phyloP scores from a whole-genome alignment of 805 yeast genomes.

The Candida anglica region DNA sequence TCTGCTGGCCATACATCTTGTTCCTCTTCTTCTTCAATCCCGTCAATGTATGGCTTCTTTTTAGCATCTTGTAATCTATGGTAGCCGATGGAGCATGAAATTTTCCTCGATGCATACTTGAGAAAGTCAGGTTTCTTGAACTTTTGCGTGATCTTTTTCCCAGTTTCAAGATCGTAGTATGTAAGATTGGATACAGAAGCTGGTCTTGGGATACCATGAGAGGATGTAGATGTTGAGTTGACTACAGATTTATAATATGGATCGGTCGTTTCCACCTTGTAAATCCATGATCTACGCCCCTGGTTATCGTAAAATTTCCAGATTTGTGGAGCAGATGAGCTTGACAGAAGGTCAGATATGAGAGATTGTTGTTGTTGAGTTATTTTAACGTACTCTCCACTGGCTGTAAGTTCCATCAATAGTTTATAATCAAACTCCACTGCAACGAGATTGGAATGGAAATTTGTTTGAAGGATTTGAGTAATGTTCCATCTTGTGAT shows the following conservation, averaged over 20 bases:
- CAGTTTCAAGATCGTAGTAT: conserved; percentile 60
- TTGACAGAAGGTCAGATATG: conserved; percentile 18
- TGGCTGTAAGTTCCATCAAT: conserved; percentile 44
- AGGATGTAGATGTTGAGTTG: conserved; percentile 9
- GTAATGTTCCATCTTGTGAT: conserved; percentile 54
- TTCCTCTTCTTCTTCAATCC: conserved; percentile 21
- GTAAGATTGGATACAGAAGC: conserved; percentile 34
- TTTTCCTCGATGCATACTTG: conserved; percentile 50
- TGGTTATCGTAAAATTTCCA: conserved; percentile 57
- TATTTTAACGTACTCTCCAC: conserved; percentile 28
- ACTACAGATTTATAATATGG: conserved; percentile 28
- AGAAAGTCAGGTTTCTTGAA: conserved; percentile 45
- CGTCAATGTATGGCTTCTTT: conserved; percentile 26
- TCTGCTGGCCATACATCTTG: conserved; percentile 48
- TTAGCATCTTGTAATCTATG: conserved; percentile 34
- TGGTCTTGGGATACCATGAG: conserved; percentile 9
- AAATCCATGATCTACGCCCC: conserved; percentile 83
- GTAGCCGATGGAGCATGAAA: conserved; percentile 52
- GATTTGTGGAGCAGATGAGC: conserved; percentile 22
- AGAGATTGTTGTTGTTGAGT: conserved; percentile 27
- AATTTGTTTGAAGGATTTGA: conserved; percentile 23
- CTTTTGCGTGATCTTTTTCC: conserved; percentile 51
- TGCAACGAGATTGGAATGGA: conserved; percentile 40
- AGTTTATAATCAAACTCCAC: conserved; percentile 63
- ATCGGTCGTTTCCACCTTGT: conserved; percentile 36